phyloP scores from a whole-genome alignment of 2,329 filamentous ascomycete genomes.

The Didymella keratinophila region DNA sequence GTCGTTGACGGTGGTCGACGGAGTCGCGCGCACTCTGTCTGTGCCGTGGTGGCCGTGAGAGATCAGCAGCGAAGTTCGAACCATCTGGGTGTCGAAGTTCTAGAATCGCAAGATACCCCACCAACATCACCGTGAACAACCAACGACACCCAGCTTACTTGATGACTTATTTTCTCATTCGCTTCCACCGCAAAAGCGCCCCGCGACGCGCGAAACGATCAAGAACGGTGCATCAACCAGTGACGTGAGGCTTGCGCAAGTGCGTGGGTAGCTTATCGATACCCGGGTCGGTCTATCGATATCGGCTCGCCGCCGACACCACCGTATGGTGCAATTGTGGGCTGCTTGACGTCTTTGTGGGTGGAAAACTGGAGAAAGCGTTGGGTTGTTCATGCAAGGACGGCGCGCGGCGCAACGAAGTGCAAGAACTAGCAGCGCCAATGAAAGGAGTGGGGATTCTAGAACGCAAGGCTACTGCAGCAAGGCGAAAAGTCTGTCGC shows the following conservation, averaged over 20 bases:
- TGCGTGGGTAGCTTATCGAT: slow-evolving; percentile 16
- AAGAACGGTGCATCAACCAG: slow-evolving; percentile 14
- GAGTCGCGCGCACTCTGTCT: slow-evolving; percentile 3
- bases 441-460: slow-evolving; percentile 13
- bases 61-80: slow-evolving; percentile 8
- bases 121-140: slow-evolving; percentile 4
- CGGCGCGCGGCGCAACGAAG: slow-evolving; percentile 1
- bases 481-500: slow-evolving; percentile 20
- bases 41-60: slow-evolving; percentile 8
- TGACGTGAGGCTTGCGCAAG: slow-evolving; percentile 18
- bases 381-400: slow-evolving; percentile 17
- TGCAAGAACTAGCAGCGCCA: not conserved
- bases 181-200: slow-evolving; percentile 5
- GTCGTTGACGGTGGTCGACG: not conserved
- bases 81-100: slow-evolving; percentile 6
- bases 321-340: slow-evolving; percentile 3
- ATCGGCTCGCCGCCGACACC: slow-evolving; percentile 19
- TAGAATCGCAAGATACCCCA: slow-evolving; percentile 10
- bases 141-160: slow-evolving; percentile 4
- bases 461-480: slow-evolving; percentile 20
- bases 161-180: slow-evolving; percentile 12
- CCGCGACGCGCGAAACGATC: not conserved
- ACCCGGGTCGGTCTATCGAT: slow-evolving; percentile 18
- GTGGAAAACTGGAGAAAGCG: slow-evolving; percentile 19
- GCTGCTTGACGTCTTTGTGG: slow-evolving; percentile 13